phyloP scores from a whole-genome alignment of 2,329 filamentous ascomycete genomes.

The Pseudogymnoascus verrucosus region DNA sequence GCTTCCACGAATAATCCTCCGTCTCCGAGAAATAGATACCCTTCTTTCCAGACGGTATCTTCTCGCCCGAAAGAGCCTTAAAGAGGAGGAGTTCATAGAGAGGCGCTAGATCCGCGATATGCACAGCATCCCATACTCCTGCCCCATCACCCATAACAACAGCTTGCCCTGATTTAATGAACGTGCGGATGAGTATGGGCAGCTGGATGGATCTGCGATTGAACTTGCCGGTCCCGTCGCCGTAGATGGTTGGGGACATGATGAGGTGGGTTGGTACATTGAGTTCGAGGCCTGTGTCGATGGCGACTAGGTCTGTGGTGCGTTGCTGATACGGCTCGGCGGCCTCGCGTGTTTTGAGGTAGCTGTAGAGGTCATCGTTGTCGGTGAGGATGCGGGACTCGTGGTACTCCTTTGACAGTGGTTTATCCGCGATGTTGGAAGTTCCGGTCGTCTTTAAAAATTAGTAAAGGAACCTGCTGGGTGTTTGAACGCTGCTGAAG shows the following conservation, averaged over 20 bases:
- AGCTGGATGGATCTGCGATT: slow-evolving; percentile 34
- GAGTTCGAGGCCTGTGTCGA: slow-evolving; percentile 31
- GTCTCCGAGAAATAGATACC: slow-evolving; percentile 37
- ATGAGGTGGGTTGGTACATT: slow-evolving; percentile 39
- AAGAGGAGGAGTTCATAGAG: slow-evolving; percentile 34
- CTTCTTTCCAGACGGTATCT: slow-evolving; percentile 29
- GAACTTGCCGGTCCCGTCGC: slow-evolving; percentile 35
- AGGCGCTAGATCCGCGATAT: slow-evolving; percentile 35
- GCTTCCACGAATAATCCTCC: slow-evolving; percentile 33
- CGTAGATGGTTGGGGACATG: slow-evolving; percentile 41
- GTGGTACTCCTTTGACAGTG: slow-evolving; percentile 27
- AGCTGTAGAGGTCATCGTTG: slow-evolving; percentile 36
- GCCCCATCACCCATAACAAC: slow-evolving; percentile 31
- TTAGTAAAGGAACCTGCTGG: background rate
- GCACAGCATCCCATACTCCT: slow-evolving; percentile 36
- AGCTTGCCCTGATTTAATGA: slow-evolving; percentile 26
- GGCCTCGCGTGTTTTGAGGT: slow-evolving; percentile 32
- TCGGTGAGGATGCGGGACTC: slow-evolving; percentile 34
- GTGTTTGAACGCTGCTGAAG: background rate
- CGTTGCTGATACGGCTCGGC: slow-evolving; percentile 35
- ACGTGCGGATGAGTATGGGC: slow-evolving; percentile 27
- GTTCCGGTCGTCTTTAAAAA: slow-evolving; percentile 32
- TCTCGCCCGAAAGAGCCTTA: slow-evolving; percentile 26
- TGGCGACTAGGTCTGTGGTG: slow-evolving; percentile 36
- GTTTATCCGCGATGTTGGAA: slow-evolving; percentile 37